phyloP scores from a whole-genome alignment of 805 yeast genomes.

The Sugiyamaella mastotermitis region DNA sequence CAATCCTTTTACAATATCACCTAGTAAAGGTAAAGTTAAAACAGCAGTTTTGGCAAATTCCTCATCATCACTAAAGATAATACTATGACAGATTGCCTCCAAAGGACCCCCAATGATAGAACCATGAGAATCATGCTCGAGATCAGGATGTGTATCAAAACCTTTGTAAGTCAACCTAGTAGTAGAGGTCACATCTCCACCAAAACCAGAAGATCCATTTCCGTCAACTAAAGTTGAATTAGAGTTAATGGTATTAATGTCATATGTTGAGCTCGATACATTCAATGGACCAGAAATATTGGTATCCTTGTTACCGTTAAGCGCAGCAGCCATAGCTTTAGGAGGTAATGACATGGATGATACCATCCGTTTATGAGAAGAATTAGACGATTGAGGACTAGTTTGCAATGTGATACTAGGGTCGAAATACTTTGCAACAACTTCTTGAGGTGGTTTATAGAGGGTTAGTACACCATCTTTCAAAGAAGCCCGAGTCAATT shows the following conservation, averaged over 20 bases:
- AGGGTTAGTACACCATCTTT: slow-evolving; percentile 61
- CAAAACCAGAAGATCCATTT: background rate
- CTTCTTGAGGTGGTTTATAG: slow-evolving; percentile 49
- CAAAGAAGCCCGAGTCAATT: slow-evolving; percentile 58
- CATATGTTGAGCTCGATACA: slow-evolving; percentile 4
- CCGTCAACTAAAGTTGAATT: background rate
- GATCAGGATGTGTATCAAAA: slow-evolving; percentile 52
- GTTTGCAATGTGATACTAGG: too few species aligned
- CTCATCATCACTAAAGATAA: slow-evolving; percentile 46
- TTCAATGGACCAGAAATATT: background rate
- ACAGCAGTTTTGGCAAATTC: slow-evolving; percentile 39
- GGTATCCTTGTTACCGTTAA: background rate
- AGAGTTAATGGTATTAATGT: slow-evolving; percentile 2
- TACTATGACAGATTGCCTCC: slow-evolving; percentile 73
- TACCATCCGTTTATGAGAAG: too few species aligned
- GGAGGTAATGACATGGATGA: too few species aligned
- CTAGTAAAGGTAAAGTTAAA: slow-evolving; percentile 50
- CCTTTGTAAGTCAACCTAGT: slow-evolving; percentile 16
- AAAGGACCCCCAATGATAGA: slow-evolving; percentile 48
- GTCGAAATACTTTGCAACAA: slow-evolving; percentile 37
- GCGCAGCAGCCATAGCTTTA: too few species aligned
- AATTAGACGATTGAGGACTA: too few species aligned
- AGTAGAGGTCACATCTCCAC: background rate
- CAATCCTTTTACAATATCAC: slow-evolving; percentile 40
- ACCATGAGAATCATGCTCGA: slow-evolving; percentile 44